A percentile compares a stretch with the other conserved stretches of the same genome.
These are phyloP conservation scores for Rhododendron henanense DNA, from an alignment of 148 eudicot species.

Conservation along the genomic window DNA sequence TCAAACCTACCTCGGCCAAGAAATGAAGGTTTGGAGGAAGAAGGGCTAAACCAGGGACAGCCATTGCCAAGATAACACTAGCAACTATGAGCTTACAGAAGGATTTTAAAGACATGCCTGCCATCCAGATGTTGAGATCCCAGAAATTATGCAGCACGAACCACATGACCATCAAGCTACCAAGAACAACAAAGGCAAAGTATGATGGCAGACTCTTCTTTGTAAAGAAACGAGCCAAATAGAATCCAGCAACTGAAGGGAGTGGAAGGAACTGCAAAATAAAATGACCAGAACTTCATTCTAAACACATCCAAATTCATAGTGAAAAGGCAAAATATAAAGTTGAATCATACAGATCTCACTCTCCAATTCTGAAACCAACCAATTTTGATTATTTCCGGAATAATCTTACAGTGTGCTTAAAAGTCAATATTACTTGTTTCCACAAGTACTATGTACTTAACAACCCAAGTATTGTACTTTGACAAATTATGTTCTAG, in stretches of 20 bases:
- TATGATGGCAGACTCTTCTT: constrained; percentile 87
- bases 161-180: constrained; percentile 90
- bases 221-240: constrained; percentile 81
- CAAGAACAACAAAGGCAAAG: constrained; percentile 82
- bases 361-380: neutral
- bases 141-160: constrained; percentile 93
- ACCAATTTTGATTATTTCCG: neutral
- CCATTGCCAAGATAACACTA: constrained; percentile 75
- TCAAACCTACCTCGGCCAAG: constrained; percentile 76
- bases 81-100: constrained; percentile 88
- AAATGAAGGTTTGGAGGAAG: constrained; percentile 71
- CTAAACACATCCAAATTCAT: neutral
- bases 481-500: neutral
- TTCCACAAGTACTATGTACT: neutral
- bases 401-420: neutral
- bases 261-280: constrained; percentile 85
- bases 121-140: constrained; percentile 97
- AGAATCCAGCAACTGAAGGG: constrained; percentile 83
- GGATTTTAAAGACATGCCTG: constrained; percentile 93
- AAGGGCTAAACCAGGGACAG: constrained; percentile 87
- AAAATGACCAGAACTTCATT: constrained; percentile 21
- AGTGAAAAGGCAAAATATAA: neutral
- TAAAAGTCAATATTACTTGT: neutral
- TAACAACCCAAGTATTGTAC: neutral
- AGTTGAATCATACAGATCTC: neutral